These are phyloP conservation scores for Umbelopsis sp. DNA, from an alignment of 192 early-diverging fungal species.

Conservation along the genomic window DNA sequence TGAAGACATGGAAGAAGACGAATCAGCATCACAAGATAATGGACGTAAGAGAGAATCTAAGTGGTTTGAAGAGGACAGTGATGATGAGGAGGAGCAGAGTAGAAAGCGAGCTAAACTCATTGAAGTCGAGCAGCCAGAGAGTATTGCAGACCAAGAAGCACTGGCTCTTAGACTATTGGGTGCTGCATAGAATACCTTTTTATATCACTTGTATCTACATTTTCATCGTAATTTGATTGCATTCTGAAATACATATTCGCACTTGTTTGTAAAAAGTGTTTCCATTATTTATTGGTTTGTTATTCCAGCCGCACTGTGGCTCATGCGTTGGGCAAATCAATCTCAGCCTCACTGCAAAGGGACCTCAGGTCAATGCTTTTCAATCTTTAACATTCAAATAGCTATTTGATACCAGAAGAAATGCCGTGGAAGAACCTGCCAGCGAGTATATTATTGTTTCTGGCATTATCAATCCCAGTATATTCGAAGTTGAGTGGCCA, in stretches of 20 bases:
- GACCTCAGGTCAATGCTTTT: no score
- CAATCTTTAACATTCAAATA: no score
- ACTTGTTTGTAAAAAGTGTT: background rate
- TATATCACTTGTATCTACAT: conserved; percentile 18
- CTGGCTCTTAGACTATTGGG: conserved; percentile 56
- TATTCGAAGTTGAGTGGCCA: background rate
- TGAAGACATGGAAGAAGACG: conserved; percentile 11
- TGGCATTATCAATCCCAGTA: background rate
- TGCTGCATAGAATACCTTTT: conserved; percentile 13
- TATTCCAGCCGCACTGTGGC: background rate
- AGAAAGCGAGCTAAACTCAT: conserved; percentile 50
- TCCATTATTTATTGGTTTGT: background rate
- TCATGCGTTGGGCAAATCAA: background rate
- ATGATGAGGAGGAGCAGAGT: conserved; percentile 42
- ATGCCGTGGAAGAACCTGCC: background rate
- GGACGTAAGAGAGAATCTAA: conserved; percentile 67
- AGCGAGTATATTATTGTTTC: background rate
- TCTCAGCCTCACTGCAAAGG: no score
- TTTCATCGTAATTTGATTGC: conserved; percentile 1
- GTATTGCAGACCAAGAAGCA: conserved; percentile 62
- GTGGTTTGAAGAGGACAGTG: conserved; percentile 36
- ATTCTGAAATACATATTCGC: conserved; percentile 9
- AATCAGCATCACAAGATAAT: conserved; percentile 56
- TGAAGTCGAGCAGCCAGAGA: conserved; percentile 56
- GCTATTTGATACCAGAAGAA: background rate